These are phyloP conservation scores for Chloromonas sp. DNA, from an alignment of 163 green algal genomes.

Conservation along the genomic window DNA sequence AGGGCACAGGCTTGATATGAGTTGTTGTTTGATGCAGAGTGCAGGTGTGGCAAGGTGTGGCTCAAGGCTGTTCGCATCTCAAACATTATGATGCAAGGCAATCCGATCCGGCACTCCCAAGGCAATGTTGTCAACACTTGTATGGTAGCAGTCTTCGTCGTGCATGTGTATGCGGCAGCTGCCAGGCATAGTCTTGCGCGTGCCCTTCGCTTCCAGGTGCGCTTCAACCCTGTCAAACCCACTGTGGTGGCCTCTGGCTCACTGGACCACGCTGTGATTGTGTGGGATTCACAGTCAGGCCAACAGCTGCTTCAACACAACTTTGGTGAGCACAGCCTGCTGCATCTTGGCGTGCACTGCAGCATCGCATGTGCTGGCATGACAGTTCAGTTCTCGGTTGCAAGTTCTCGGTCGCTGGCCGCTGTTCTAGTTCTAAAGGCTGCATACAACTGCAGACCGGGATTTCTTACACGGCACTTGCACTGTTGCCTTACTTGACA, in stretches of 20 bases:
- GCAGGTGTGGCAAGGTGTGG: not conserved
- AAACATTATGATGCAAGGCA: too few species aligned
- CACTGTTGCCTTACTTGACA: not conserved
- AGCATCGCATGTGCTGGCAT: not conserved
- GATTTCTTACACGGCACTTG: not conserved
- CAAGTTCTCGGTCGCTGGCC: not conserved
- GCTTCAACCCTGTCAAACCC: constrained; percentile 72
- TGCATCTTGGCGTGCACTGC: not conserved
- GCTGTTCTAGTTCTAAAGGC: not conserved
- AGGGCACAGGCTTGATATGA: not conserved
- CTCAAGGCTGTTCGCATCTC: too few species aligned
- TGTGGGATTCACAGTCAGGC: constrained; percentile 66
- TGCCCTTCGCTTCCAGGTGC: constrained; percentile 44
- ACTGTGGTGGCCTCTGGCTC: constrained; percentile 79
- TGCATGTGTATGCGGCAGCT: too few species aligned
- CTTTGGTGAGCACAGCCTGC: constrained; percentile 48
- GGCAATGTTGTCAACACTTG: not conserved
- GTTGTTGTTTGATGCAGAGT: not conserved
- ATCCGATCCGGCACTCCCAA: too few species aligned
- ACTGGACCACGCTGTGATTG: constrained; percentile 69
- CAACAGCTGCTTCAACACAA: constrained; percentile 51
- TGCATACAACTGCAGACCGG: not conserved
- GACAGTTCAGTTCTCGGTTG: not conserved
- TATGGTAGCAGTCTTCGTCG: too few species aligned
- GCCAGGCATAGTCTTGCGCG: too few species aligned